phyloP scores from a whole-genome alignment of 2,329 filamentous ascomycete species.

The Ophidiomyces ophidiicola region DNA sequence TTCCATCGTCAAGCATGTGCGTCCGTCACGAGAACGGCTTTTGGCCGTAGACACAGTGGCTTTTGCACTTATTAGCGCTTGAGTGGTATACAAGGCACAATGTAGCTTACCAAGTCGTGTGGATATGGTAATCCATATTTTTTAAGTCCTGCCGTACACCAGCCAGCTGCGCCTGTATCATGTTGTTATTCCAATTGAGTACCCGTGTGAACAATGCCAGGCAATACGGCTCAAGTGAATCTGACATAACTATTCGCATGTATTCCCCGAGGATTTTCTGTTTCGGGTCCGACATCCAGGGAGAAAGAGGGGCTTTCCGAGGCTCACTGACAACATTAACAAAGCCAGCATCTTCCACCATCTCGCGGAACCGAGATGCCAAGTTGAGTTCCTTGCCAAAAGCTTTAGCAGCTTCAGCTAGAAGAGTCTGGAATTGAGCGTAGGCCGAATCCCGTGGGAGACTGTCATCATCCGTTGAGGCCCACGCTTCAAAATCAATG shows the following conservation, averaged over 20 bases:
- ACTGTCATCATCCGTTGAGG: slow-evolving; percentile 21
- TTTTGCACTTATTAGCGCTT: neutral
- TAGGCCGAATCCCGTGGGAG: slow-evolving; percentile 18
- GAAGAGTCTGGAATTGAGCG: slow-evolving; percentile 15
- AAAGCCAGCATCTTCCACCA: slow-evolving; percentile 41
- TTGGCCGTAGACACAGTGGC: slow-evolving; percentile 13
- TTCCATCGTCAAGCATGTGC: no score
- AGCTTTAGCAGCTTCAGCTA: slow-evolving; percentile 17
- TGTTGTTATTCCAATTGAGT: slow-evolving; percentile 18
- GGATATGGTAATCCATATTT: slow-evolving; percentile 12
- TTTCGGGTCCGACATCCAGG: slow-evolving; percentile 15
- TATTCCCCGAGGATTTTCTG: slow-evolving; percentile 15
- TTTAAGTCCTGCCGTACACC: slow-evolving; percentile 13
- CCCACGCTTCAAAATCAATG: slow-evolving; percentile 23
- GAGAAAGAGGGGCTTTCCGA: slow-evolving; percentile 28
- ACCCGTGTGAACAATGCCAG: slow-evolving; percentile 19
- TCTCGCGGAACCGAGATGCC: slow-evolving; percentile 25
- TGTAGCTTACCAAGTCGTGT: slow-evolving; percentile 9
- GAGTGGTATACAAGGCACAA: neutral
- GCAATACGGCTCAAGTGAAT: slow-evolving; percentile 20
- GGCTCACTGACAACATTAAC: slow-evolving; percentile 33
- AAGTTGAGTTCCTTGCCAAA: slow-evolving; percentile 22
- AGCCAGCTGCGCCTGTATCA: slow-evolving; percentile 13
- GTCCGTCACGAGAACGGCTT: slow-evolving; percentile 10
- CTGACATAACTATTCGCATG: slow-evolving; percentile 18